phyloP scores from a whole-genome alignment of 768 basidiomycete genomes.

The Collybia sp. region DNA sequence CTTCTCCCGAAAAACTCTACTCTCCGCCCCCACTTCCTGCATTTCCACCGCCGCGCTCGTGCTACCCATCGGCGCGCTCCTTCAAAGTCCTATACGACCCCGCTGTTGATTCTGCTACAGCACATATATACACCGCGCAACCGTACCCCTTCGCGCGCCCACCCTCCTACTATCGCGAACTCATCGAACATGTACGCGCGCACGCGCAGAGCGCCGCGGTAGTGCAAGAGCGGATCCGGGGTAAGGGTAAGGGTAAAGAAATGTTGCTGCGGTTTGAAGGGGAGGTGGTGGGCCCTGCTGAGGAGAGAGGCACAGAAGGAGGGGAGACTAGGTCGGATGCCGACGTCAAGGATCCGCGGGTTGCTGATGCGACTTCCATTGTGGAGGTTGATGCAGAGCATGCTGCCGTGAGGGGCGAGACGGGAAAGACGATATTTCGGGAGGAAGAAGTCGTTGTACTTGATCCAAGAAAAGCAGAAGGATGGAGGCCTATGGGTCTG shows the following conservation, averaged over 20 bases:
- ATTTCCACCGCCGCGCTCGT: constrained; percentile 57
- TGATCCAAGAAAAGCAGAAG: constrained; percentile 54
- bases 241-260: constrained; percentile 65
- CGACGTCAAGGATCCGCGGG: constrained; percentile 38
- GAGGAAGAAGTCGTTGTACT: constrained; percentile 32
- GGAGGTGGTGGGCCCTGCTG: constrained; percentile 39
- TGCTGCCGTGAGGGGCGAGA: constrained; percentile 2
- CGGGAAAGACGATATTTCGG: constrained; percentile 11
- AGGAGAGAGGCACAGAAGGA: constrained; percentile 15
- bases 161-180: constrained; percentile 25
- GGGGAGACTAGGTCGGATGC: constrained; percentile 38
- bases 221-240: constrained; percentile 45
- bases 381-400: neutral
- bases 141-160: constrained; percentile 10
- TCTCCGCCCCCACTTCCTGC: constrained; percentile 32
- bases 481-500: constrained; percentile 17
- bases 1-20: constrained; percentile 20
- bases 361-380: too few species aligned
- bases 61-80: constrained; percentile 38
- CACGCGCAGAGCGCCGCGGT: constrained; percentile 19
- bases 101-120: constrained; percentile 36
- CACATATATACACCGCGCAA: constrained; percentile 10
- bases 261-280: constrained; percentile 50
- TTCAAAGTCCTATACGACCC: constrained; percentile 68
- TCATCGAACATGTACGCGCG: constrained; percentile 36